Evolutionary conservation across 208 protist genomes (phyloP).

Genomic region (Polymyxa betae): DNA sequence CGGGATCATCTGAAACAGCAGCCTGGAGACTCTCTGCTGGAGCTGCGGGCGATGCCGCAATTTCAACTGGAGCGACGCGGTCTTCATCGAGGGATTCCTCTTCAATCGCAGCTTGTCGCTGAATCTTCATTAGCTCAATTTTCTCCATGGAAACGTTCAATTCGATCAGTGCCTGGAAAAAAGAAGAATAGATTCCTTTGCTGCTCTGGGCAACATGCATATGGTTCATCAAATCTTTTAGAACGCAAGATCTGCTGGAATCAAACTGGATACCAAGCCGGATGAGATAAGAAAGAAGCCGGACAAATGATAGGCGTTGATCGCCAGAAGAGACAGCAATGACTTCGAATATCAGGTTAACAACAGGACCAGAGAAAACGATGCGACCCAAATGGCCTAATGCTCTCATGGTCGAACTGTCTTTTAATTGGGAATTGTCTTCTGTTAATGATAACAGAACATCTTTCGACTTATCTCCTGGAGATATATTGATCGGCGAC

Average conservation of each 20-base stretch:
- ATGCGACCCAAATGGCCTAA: constrained; percentile 2
- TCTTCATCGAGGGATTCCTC: neutral
- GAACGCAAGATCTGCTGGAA: constrained; percentile 28
- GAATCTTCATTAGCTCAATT: neutral
- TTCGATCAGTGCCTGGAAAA: constrained; percentile 60
- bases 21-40: neutral
- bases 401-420: neutral
- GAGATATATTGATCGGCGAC: neutral
- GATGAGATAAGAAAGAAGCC: constrained; percentile 58
- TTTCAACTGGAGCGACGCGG: neutral
- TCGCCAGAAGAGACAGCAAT: constrained; percentile 44
- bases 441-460: neutral
- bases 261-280: constrained; percentile 53
- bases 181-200: constrained; percentile 52
- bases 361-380: constrained; percentile 41
- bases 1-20: neutral
- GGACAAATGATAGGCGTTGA: constrained; percentile 58
- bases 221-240: constrained; percentile 60
- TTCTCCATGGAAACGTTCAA: constrained; percentile 58
- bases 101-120: neutral
- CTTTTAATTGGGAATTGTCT: neutral
- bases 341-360: constrained; percentile 57
- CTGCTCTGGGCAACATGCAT: constrained; percentile 52
- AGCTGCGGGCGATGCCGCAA: neutral
- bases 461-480: neutral